Conservation (phyloP, 495 filamentous ascomycete genomes). For the Penicillium nucicola region DNA sequence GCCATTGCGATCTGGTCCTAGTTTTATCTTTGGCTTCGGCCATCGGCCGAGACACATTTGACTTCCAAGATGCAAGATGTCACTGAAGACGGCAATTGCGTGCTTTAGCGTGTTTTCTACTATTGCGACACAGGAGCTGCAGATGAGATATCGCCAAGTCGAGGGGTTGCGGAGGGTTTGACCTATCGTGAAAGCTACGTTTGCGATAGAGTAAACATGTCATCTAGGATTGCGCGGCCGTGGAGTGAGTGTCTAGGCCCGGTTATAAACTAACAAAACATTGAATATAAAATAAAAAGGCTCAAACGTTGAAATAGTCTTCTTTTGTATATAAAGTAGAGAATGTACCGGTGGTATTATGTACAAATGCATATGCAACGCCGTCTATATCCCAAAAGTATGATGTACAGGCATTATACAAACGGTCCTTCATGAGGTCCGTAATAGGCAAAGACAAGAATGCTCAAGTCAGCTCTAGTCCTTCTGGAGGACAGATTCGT, state of each 20-base stretch:
- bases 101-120: slow-evolving; percentile 3
- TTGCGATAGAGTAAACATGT: too few species aligned
- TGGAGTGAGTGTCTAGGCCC: too few species aligned
- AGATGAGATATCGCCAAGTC: neutral
- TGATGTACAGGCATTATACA: slow-evolving; percentile 21
- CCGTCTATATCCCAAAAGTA: slow-evolving; percentile 7
- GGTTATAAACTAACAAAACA: too few species aligned
- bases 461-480: neutral
- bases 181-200: too few species aligned
- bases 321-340: slow-evolving; percentile 1
- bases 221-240: too few species aligned
- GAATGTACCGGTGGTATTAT: slow-evolving; percentile 12
- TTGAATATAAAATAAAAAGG: too few species aligned
- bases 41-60: neutral
- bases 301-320: neutral
- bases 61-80: slow-evolving; percentile 13
- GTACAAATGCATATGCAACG: slow-evolving; percentile 7
- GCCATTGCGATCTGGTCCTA: neutral
- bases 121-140: neutral
- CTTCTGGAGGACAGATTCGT: neutral
- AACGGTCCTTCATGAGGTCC: neutral
- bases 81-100: slow-evolving; percentile 16
- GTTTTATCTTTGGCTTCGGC: neutral
- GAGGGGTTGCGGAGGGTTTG: too few species aligned
- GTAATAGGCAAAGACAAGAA: neutral